Evolutionary conservation across 2,329 filamentous ascomycete species (phyloP), one percentile per base, ranked within the genome.

Genomic region (Herpomyces periplanetae): DNA sequence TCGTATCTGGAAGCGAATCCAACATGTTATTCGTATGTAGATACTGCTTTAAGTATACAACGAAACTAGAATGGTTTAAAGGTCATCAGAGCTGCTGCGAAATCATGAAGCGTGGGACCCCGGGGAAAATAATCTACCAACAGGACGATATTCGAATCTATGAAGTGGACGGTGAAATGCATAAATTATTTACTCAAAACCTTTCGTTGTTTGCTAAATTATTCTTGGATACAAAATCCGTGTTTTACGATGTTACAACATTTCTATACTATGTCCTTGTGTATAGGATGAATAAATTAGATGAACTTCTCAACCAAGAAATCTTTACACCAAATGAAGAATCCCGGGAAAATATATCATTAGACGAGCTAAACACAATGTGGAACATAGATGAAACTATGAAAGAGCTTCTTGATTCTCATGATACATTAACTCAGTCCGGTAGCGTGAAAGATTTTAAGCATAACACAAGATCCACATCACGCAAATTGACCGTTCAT

Each of bases 181-280:
- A 87, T 26, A 63, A 61, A 31, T 35, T 88, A 12, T 91, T 85
- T 36, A 73, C 69, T 28, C 80, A 91, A 39, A 87, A 88, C 30
- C 51, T 96, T 6, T 88, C 68, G 5, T 58, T 96, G 17, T 88
- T 91, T 36, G 73, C 71, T 11, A 96, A 91, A 39, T 55, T 96
- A 17, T 96, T 91, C 38, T 62, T 96, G 27, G 73, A 91, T 38
- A 87, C 84, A 34, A 96, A 96, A 34, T 87, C 69, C 4, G 73
- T 96, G 28, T 91, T 88, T 41, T 96, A 87, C 44, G 80, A 96
- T 33, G 73, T 88, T 17, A 57, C 59, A 3, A 68, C 65, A 19
- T 96, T 96, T 41, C 59, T 85, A 28, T 96, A 87, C 45, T 91
- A 85, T 36, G 51, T 85, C 3, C 56, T 91, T 20, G 63, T 80